Conservation (phyloP, 352 stramenopile genomes). For the Pythium brassicae region DNA sequence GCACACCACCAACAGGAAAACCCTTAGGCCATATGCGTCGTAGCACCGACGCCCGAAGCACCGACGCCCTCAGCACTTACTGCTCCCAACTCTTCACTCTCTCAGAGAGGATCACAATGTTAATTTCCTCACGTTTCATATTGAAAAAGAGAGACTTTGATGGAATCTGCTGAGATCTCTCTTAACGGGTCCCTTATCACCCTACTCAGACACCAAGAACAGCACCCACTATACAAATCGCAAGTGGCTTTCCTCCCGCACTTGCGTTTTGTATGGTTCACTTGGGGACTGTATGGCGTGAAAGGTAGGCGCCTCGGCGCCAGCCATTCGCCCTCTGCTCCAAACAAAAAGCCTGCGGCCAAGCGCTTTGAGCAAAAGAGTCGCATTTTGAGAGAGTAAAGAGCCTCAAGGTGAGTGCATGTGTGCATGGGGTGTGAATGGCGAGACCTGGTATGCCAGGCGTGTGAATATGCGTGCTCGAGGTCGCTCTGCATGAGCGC, state of each 20-base stretch:
- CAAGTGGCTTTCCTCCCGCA: not conserved
- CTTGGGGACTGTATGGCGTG: not conserved
- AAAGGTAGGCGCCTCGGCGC: slow-evolving; percentile 1
- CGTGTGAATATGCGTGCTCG: not conserved
- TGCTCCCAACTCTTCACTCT: too few relatives aligned
- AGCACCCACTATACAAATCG: not conserved
- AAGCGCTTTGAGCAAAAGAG: slow-evolving; percentile 11
- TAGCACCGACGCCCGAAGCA: too few relatives aligned
- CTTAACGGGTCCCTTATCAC: too few relatives aligned
- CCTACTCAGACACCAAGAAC: not conserved
- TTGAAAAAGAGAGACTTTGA: too few relatives aligned
- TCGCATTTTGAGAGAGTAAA: slow-evolving; percentile 24
- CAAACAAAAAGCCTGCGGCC: not conserved
- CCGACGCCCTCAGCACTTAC: too few relatives aligned
- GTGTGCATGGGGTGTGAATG: not conserved
- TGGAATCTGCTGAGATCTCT: too few relatives aligned
- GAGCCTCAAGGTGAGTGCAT: slow-evolving; percentile 17
- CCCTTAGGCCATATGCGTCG: too few relatives aligned
- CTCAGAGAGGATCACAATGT: too few relatives aligned
- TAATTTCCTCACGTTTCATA: too few relatives aligned
- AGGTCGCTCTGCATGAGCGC: too few relatives aligned
- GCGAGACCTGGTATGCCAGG: not conserved
- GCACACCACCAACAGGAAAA: too few relatives aligned
- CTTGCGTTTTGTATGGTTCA: slow-evolving; percentile 1
- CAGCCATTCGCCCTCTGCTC: slow-evolving; percentile 1